Conservation (phyloP, 1,284 basidiomycete species). For the Phellopilus nigrolimitatus region DNA sequence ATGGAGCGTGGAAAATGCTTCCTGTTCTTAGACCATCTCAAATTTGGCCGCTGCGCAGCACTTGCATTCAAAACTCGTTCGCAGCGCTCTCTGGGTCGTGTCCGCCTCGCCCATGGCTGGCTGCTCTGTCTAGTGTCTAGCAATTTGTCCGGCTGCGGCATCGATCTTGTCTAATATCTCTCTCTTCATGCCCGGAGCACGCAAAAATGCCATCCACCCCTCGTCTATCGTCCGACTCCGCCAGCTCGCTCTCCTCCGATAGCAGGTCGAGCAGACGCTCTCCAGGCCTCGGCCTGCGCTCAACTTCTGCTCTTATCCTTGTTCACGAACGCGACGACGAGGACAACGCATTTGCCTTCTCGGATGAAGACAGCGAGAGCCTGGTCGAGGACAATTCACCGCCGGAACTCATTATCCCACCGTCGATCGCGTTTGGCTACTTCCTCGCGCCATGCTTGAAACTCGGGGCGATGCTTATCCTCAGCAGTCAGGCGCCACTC, state of each 20-base stretch:
- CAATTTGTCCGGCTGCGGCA: too few species aligned
- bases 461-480: slow-evolving; percentile 59
- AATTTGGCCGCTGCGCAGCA: too few species aligned
- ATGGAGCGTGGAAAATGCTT: too few species aligned
- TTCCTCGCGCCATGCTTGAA: slow-evolving; percentile 64
- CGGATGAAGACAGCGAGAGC: slow-evolving; percentile 14
- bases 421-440: slow-evolving; percentile 59
- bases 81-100: too few species aligned
- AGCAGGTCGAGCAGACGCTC: not conserved
- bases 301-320: slow-evolving; percentile 17
- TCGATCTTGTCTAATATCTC: not conserved
- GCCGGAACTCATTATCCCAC: slow-evolving; percentile 36
- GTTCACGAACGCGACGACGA: slow-evolving; percentile 20
- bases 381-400: not conserved
- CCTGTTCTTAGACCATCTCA: too few species aligned
- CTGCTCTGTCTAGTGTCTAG: not conserved
- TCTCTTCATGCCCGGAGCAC: slow-evolving; percentile 4
- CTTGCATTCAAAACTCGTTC: too few species aligned
- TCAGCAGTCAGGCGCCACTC: slow-evolving; percentile 43
- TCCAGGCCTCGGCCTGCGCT: not conserved
- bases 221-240: slow-evolving; percentile 11
- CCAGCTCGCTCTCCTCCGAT: slow-evolving; percentile 5
- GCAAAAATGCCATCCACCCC: slow-evolving; percentile 3
- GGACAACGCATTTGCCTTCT: slow-evolving; percentile 4
- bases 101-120: not conserved